A percentile compares a stretch with the other conserved stretches of the same genome.
Conservation (phyloP, 2,329 filamentous ascomycete species). For the Aspergillus carbonarius region DNA sequence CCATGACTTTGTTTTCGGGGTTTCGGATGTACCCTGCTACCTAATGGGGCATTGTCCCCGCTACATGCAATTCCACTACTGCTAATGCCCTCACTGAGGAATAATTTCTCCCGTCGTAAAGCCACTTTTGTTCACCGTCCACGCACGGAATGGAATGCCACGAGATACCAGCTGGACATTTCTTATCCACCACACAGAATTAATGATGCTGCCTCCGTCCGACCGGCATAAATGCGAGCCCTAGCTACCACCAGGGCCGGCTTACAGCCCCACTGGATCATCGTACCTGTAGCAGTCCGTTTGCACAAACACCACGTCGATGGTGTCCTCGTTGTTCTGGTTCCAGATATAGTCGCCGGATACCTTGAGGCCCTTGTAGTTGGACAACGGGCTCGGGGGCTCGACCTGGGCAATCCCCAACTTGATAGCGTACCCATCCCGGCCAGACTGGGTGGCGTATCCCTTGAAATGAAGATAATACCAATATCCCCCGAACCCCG, state of each 20-base stretch:
- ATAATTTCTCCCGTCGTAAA: not conserved
- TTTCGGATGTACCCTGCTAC: not conserved
- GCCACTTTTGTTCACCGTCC: too few species aligned
- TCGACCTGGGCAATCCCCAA: not conserved
- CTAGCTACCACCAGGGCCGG: too few species aligned
- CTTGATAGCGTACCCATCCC: not conserved
- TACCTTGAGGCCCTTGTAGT: not conserved
- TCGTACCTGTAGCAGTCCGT: not conserved
- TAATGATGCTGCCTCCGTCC: too few species aligned
- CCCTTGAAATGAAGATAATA: slow-evolving; percentile 1
- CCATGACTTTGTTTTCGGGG: not conserved
- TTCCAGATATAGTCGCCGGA: not conserved
- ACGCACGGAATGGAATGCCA: too few species aligned
- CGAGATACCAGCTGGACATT: too few species aligned
- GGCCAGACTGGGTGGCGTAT: not conserved
- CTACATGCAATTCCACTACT: too few species aligned
- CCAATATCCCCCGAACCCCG: not conserved
- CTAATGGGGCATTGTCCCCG: not conserved
- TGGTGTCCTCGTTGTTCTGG: not conserved
- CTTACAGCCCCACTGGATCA: not conserved
- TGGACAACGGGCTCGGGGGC: not conserved
- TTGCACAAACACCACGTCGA: not conserved
- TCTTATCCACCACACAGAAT: too few species aligned
- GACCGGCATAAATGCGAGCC: too few species aligned
- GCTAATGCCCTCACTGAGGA: not conserved